These are phyloP conservation scores for Hortaea sp. DNA, from an alignment of 2,329 filamentous ascomycete species.

Conservation along the genomic window DNA sequence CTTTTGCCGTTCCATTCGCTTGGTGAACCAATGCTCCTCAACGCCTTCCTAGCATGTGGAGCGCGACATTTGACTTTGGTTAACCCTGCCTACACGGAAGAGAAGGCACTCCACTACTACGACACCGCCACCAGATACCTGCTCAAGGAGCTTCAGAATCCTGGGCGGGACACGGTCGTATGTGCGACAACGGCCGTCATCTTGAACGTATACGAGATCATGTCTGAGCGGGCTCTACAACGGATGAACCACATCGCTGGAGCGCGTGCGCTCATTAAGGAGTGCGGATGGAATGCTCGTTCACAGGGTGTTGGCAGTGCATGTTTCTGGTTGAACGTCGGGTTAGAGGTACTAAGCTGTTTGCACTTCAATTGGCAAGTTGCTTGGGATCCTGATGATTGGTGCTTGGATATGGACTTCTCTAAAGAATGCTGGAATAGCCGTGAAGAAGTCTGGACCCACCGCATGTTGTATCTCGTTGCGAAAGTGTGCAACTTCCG, in stretches of 20 bases:
- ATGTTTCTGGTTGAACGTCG: slow-evolving; percentile 91
- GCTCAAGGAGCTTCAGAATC: slow-evolving; percentile 67
- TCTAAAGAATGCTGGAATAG: slow-evolving; percentile 46
- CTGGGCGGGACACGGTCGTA: slow-evolving; percentile 70
- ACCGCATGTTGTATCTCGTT: slow-evolving; percentile 79
- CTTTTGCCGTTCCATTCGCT: slow-evolving; percentile 75
- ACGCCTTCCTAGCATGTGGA: slow-evolving; percentile 81
- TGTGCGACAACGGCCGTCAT: slow-evolving; percentile 83
- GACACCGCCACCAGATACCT: slow-evolving; percentile 74
- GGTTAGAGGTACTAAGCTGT: slow-evolving; percentile 82
- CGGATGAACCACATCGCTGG: slow-evolving; percentile 86
- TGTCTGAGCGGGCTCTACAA: slow-evolving; percentile 69
- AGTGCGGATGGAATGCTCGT: slow-evolving; percentile 78
- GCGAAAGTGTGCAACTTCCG: slow-evolving; percentile 82
- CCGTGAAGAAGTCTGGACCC: slow-evolving; percentile 75
- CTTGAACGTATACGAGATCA: slow-evolving; percentile 85
- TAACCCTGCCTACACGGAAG: slow-evolving; percentile 59
- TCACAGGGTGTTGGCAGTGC: slow-evolving; percentile 71
- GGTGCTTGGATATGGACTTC: slow-evolving; percentile 76
- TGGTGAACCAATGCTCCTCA: slow-evolving; percentile 75
- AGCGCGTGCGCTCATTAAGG: slow-evolving; percentile 73
- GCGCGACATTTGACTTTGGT: slow-evolving; percentile 68
- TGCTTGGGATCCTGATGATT: slow-evolving; percentile 81
- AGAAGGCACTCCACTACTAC: slow-evolving; percentile 74
- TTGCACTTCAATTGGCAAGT: slow-evolving; percentile 79